Evolutionary conservation across 345 rosid genomes (phyloP).

Genomic region (Sonneratia caseolaris): DNA sequence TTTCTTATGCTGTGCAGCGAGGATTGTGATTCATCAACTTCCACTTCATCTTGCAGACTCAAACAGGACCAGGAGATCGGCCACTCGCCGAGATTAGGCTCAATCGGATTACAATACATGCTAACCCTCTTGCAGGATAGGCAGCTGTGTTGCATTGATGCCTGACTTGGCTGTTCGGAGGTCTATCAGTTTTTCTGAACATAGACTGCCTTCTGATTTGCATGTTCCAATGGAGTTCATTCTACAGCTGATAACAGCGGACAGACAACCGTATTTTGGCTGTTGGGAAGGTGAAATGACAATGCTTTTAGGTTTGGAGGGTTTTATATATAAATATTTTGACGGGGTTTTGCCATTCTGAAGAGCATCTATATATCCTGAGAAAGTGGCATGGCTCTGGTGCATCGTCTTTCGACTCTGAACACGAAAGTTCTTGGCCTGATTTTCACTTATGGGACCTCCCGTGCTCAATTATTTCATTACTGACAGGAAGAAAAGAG

Average conservation of each 20-base stretch:
- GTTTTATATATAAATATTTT: neutral
- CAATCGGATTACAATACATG: slow-evolving; percentile 89
- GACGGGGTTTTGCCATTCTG: neutral
- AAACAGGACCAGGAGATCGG: slow-evolving; percentile 74
- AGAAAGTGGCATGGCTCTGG: neutral
- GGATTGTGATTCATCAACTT: neutral
- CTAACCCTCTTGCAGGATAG: slow-evolving; percentile 94
- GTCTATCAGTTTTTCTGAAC: neutral
- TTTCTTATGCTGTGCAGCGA: neutral
- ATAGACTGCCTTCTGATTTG: neutral
- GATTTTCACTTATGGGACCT: too few relatives aligned
- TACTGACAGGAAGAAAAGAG: too few relatives aligned
- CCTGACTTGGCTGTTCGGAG: neutral
- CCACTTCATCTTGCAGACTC: slow-evolving; percentile 50
- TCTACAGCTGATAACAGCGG: neutral
- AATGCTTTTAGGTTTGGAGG: neutral
- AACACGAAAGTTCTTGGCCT: too few relatives aligned
- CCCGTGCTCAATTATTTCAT: too few relatives aligned
- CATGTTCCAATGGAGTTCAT: neutral
- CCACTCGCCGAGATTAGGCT: slow-evolving; percentile 96
- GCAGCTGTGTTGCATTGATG: neutral
- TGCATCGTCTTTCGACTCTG: too few relatives aligned
- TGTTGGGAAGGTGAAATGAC: neutral
- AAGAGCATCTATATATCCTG: neutral
- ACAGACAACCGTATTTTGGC: neutral